Conservation (phyloP, 179 eudicot genomes). For the Drosera spatulata region DNA sequence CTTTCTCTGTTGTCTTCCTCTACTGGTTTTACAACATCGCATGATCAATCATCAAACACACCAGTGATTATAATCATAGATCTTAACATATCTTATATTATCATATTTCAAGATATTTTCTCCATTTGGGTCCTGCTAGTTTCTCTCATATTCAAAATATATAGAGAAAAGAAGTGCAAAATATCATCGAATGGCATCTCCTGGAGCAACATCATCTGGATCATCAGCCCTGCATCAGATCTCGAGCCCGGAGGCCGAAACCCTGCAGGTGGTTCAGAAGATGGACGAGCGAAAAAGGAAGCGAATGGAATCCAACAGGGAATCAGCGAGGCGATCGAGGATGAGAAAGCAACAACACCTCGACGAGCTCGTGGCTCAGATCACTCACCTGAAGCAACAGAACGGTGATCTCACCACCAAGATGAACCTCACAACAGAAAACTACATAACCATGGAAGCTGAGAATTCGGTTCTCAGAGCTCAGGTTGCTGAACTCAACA, state of each 20-base stretch:
- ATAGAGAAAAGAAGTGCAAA: neutral
- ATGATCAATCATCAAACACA: too few species aligned
- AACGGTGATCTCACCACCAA: conserved; percentile 35
- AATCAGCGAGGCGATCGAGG: conserved; percentile 80
- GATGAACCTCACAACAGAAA: conserved; percentile 37
- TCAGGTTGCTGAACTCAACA: conserved; percentile 59
- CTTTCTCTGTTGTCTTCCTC: too few species aligned
- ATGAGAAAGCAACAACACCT: conserved; percentile 70
- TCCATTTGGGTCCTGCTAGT: conserved; percentile 10
- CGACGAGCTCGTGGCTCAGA: conserved; percentile 48
- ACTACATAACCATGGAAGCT: conserved; percentile 34
- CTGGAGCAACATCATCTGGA: conserved; percentile 23
- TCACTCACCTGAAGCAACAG: conserved; percentile 34
- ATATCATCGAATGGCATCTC: conserved; percentile 22
- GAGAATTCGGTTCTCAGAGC: conserved; percentile 63
- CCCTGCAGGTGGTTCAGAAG: conserved; percentile 3
- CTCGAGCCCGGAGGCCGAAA: neutral
- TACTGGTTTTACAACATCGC: too few species aligned
- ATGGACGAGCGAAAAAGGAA: conserved; percentile 44
- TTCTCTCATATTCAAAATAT: neutral
- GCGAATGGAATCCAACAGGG: conserved; percentile 77
- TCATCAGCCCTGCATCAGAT: conserved; percentile 9
- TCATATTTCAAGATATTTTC: conserved; percentile 1
- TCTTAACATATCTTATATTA: too few species aligned
- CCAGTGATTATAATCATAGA: too few species aligned